Conservation (phyloP, 2,329 filamentous ascomycete genomes). For the Aspergillus caelatus region DNA sequence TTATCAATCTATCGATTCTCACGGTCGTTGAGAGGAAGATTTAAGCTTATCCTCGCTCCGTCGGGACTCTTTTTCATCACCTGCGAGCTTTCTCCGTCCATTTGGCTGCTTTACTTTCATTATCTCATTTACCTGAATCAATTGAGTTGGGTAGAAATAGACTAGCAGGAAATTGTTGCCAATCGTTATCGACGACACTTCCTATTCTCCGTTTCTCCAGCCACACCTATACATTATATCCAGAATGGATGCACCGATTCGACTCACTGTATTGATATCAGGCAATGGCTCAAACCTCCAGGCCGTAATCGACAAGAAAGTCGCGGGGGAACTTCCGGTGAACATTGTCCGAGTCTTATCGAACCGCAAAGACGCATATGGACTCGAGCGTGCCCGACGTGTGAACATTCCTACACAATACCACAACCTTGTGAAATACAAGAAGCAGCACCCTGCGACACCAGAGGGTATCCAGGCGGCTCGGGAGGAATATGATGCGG, state of each 20-base stretch:
- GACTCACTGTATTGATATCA: conserved; percentile 70
- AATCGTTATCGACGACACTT: neutral
- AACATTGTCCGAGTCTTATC: conserved; percentile 67
- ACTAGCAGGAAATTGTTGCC: neutral
- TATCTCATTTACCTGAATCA: neutral
- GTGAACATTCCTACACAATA: conserved; percentile 73
- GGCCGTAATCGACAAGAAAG: conserved; percentile 68
- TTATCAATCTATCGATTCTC: neutral
- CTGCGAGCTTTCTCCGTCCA: no score
- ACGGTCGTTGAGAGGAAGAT: neutral
- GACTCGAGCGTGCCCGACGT: conserved; percentile 62
- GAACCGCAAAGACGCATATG: conserved; percentile 66
- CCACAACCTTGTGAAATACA: conserved; percentile 79
- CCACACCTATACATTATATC: neutral
- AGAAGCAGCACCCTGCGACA: conserved; percentile 65
- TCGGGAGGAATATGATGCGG: conserved; percentile 72
- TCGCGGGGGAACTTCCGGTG: conserved; percentile 51
- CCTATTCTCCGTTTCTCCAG: neutral
- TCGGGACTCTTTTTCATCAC: neutral
- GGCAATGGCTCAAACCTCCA: conserved; percentile 79
- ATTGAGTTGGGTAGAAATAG: neutral
- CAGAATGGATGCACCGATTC: conserved; percentile 41
- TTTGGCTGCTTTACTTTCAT: no score
- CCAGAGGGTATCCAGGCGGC: conserved; percentile 54
- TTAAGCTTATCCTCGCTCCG: neutral